phyloP scores from a whole-genome alignment of 106 monocot species.

The Apostasia shenzhenica region DNA sequence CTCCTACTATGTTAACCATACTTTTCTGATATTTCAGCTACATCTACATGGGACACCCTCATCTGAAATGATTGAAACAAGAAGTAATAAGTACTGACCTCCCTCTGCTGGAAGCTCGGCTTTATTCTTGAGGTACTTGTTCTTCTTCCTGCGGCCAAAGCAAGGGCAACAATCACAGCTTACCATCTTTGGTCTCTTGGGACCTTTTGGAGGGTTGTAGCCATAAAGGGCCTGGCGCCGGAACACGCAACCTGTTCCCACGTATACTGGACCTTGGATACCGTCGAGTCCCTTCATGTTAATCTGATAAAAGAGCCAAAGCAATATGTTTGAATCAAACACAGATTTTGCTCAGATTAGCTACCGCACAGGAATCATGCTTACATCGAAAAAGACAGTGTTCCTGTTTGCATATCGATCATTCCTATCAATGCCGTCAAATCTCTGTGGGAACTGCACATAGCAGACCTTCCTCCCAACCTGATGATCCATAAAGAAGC shows the following conservation, averaged over 20 bases:
- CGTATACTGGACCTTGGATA: constrained; percentile 94
- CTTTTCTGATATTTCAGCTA: neutral
- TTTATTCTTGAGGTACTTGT: constrained; percentile 25
- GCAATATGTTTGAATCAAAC: neutral
- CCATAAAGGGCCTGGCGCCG: constrained; percentile 84
- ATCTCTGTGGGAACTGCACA: constrained; percentile 95
- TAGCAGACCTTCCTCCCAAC: constrained; percentile 77
- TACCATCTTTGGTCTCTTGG: constrained; percentile 90
- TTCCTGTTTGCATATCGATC: constrained; percentile 96
- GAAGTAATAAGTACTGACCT: constrained; percentile 19
- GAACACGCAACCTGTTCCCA: constrained; percentile 95
- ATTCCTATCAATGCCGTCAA: constrained; percentile 79
- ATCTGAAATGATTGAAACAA: neutral
- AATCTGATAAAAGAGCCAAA: constrained; percentile 39
- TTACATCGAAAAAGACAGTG: constrained; percentile 95
- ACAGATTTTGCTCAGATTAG: neutral
- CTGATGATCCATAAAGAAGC: constrained; percentile 96
- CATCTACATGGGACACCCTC: no score
- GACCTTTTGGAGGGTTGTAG: constrained; percentile 81
- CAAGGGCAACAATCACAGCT: constrained; percentile 95
- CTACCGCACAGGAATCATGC: neutral
- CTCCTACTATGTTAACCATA: neutral
- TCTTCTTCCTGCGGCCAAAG: constrained; percentile 77
- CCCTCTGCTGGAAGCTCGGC: constrained; percentile 13
- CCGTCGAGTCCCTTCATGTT: constrained; percentile 99